Evolutionary conservation across 2,329 filamentous ascomycete species (phyloP).

Genomic region (Aureobasidium lini): DNA sequence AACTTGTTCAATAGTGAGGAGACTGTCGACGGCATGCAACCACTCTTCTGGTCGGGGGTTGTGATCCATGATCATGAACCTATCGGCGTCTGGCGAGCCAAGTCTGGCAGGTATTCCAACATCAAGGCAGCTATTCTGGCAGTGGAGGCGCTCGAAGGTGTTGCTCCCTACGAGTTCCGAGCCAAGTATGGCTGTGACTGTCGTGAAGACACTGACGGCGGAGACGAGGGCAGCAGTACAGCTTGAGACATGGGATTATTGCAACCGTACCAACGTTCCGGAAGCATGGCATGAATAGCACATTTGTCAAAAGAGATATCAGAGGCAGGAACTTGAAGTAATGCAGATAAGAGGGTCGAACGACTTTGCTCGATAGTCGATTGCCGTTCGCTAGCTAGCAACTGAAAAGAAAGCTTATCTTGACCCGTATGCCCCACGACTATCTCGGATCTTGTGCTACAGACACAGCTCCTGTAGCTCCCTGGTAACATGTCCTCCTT

Average conservation of each 20-base stretch:
- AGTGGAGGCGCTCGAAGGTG: conserved; percentile 41
- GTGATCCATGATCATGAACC: conserved; percentile 65
- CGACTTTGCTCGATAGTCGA: no score
- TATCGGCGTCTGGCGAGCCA: conserved; percentile 46
- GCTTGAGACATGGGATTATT: background rate
- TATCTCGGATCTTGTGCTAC: no score
- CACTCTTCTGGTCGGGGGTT: conserved; percentile 58
- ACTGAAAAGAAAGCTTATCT: no score
- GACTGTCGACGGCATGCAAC: conserved; percentile 39
- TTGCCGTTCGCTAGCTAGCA: no score
- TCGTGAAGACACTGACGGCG: background rate
- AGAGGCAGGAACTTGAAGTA: no score
- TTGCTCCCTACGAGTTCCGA: conserved; percentile 53
- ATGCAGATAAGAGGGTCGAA: no score
- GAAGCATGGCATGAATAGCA: background rate
- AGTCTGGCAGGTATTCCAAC: conserved; percentile 66
- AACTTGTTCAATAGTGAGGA: conserved; percentile 49
- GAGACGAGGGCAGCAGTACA: background rate
- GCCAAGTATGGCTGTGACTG: conserved; percentile 59
- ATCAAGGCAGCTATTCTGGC: conserved; percentile 56
- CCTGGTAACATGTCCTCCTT: no score
- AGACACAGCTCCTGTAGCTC: no score
- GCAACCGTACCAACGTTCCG: background rate
- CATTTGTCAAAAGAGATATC: no score
- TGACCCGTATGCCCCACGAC: no score